phyloP scores from a whole-genome alignment of 306 rosid species.

The Urtica urens region DNA sequence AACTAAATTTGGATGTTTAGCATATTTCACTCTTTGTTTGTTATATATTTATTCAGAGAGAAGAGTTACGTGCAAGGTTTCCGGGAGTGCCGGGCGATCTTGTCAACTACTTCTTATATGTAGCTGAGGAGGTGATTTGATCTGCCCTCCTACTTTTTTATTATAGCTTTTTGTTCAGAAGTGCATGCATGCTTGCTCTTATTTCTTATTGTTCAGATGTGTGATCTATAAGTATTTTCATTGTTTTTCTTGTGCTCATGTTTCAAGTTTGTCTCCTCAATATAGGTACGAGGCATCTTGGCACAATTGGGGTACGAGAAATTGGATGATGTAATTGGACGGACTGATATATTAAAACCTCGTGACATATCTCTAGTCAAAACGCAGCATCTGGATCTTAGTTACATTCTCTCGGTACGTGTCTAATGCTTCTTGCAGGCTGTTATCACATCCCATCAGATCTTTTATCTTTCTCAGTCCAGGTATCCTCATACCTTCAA shows the following conservation, averaged over 20 bases:
- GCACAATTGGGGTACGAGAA: slow-evolving; percentile 93
- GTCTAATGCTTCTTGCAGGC: slow-evolving; percentile 5
- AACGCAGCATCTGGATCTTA: slow-evolving; percentile 85
- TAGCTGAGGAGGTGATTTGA: slow-evolving; percentile 84
- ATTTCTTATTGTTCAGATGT: neutral
- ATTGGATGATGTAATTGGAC: slow-evolving; percentile 87
- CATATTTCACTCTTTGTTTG: neutral
- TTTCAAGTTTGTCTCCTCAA: neutral
- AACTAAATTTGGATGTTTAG: slow-evolving; percentile 5
- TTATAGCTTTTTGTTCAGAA: neutral
- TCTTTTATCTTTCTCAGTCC: too few species aligned
- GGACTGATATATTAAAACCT: slow-evolving; percentile 59
- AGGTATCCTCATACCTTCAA: too few species aligned
- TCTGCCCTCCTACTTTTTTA: slow-evolving; percentile 1
- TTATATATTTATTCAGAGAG: slow-evolving; percentile 48
- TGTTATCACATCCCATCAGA: neutral
- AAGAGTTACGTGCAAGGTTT: slow-evolving; percentile 97
- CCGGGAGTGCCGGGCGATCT: slow-evolving; percentile 99
- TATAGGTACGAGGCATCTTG: slow-evolving; percentile 85
- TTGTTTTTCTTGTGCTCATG: neutral
- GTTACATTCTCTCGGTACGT: slow-evolving; percentile 69
- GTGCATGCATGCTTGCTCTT: neutral
- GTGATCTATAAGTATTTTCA: too few species aligned
- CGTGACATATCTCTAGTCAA: slow-evolving; percentile 85
- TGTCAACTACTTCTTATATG: slow-evolving; percentile 85